phyloP scores from a whole-genome alignment of 441 rosid genomes.

The Pelargonium exstipulatum region DNA sequence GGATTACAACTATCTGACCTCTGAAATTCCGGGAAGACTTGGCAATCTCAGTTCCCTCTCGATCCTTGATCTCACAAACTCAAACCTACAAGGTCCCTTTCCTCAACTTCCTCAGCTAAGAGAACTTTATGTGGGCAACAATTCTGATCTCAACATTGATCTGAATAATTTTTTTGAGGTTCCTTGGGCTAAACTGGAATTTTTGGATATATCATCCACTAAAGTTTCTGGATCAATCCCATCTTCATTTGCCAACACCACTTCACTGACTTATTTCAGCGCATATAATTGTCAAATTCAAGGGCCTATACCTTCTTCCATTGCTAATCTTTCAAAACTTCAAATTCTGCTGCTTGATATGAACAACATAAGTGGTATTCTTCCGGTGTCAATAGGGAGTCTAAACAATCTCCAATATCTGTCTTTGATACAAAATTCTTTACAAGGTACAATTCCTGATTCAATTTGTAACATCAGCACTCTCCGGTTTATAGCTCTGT shows the following conservation, averaged over 20 bases:
- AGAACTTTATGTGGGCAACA: constrained; percentile 9
- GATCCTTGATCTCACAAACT: constrained; percentile 6
- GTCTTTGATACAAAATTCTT: constrained; percentile 6
- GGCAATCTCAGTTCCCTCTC: constrained; percentile 11
- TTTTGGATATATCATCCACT: neutral
- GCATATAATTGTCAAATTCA: constrained; percentile 21
- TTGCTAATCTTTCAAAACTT: constrained; percentile 21
- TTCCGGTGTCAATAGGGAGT: constrained; percentile 21
- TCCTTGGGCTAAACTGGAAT: neutral
- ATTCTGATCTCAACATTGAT: constrained; percentile 5
- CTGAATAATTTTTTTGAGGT: neutral
- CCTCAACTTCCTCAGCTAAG: constrained; percentile 12
- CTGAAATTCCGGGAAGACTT: neutral
- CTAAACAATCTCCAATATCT: constrained; percentile 1
- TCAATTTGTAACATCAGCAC: constrained; percentile 11
- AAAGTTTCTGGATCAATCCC: constrained; percentile 10
- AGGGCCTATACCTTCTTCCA: constrained; percentile 23
- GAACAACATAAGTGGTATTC: constrained; percentile 14
- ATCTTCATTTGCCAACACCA: constrained; percentile 15
- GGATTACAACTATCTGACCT: constrained; percentile 10
- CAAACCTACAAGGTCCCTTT: constrained; percentile 7
- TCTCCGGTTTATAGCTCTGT: constrained; percentile 1
- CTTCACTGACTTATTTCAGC: constrained; percentile 19
- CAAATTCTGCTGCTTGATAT: neutral
- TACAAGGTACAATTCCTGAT: constrained; percentile 12